These are phyloP conservation scores for Hypoxylon lienhwacheense DNA, from an alignment of 495 filamentous ascomycete species.

Conservation along the genomic window DNA sequence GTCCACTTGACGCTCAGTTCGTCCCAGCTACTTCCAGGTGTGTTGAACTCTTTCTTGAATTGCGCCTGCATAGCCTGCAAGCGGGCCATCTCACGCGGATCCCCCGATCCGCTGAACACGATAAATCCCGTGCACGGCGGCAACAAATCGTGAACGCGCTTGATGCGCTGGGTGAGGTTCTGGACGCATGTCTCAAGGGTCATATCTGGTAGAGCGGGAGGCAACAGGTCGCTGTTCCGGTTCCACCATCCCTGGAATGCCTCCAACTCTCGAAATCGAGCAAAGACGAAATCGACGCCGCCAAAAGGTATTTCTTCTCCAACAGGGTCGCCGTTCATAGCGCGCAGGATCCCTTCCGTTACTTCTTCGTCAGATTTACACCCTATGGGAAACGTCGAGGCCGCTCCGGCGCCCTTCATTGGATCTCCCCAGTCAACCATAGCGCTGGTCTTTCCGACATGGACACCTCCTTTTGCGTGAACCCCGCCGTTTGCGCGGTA, in stretches of 20 bases:
- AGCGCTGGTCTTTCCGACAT: conserved; percentile 68
- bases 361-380: conserved; percentile 77
- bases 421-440: conserved; percentile 88
- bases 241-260: conserved; percentile 82
- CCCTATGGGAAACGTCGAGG: conserved; percentile 70
- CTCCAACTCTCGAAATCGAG: conserved; percentile 83
- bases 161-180: conserved; percentile 58
- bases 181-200: conserved; percentile 54
- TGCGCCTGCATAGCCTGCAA: conserved; percentile 71
- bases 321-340: conserved; percentile 67
- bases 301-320: conserved; percentile 63
- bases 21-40: conserved; percentile 78
- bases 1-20: conserved; percentile 88
- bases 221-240: conserved; percentile 46
- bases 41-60: conserved; percentile 74
- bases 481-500: conserved; percentile 58
- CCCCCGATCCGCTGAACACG: conserved; percentile 85
- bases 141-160: conserved; percentile 70
- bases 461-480: conserved; percentile 46
- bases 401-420: conserved; percentile 68
- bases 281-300: conserved; percentile 89
- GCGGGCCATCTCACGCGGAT: conserved; percentile 75
- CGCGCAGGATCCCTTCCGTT: conserved; percentile 65
- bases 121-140: conserved; percentile 85
- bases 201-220: conserved; percentile 40